These are phyloP conservation scores for Acacia concinna DNA, from an alignment of 331 rosid species.

Conservation along the genomic window DNA sequence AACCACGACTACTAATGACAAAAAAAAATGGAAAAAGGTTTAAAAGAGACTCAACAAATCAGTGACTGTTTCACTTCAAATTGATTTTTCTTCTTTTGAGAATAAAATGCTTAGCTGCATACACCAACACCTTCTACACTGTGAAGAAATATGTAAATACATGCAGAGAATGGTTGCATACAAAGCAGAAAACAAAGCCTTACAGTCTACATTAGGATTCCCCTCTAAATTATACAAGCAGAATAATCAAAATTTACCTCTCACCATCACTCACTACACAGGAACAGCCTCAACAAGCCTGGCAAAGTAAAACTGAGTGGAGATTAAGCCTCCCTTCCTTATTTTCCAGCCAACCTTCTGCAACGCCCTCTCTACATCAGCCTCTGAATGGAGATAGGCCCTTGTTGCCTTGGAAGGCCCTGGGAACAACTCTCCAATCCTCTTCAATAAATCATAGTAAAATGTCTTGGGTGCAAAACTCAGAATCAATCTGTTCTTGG, in stretches of 20 bases:
- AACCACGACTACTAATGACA: neutral
- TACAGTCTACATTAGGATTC: constrained; percentile 38
- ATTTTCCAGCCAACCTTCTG: constrained; percentile 63
- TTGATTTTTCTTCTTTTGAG: neutral
- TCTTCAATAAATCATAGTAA: constrained; percentile 74
- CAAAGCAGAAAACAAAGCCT: constrained; percentile 23
- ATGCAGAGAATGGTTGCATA: constrained; percentile 18
- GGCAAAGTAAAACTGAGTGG: constrained; percentile 71
- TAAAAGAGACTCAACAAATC: neutral
- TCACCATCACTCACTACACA: constrained; percentile 34
- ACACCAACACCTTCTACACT: constrained; percentile 20
- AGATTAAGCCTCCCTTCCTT: constrained; percentile 52
- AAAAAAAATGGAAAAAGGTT: neutral
- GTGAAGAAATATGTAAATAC: constrained; percentile 26
- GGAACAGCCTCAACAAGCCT: constrained; percentile 74
- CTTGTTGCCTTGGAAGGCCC: constrained; percentile 97
- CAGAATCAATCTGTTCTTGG: constrained; percentile 69
- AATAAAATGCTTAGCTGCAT: neutral
- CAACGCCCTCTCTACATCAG: constrained; percentile 63
- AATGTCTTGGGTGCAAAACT: constrained; percentile 97
- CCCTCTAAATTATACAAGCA: constrained; percentile 31
- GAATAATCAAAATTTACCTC: constrained; percentile 48
- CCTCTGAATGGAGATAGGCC: constrained; percentile 80
- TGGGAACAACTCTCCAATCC: constrained; percentile 94
- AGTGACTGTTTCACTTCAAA: constrained; percentile 1